Base-by-base conservation (phyloP, 495 filamentous ascomycete species). In the Apiosordaria backusii region DNA sequence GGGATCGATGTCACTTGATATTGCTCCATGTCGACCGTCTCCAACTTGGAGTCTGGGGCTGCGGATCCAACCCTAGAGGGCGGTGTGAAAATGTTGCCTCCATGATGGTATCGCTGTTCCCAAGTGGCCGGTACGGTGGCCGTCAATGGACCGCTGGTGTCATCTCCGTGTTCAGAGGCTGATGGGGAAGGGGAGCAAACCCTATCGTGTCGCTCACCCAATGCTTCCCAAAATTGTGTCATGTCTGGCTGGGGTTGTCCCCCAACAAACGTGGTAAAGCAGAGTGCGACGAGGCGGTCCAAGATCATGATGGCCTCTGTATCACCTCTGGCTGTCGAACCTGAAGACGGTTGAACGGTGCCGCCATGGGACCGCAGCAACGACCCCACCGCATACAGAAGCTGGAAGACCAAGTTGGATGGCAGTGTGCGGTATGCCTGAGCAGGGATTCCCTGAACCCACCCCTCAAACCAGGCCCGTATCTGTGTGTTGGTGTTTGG, bases 311-410 rank as follows among this genome's bases (percentile, higher is more conserved):
- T 35, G 10, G 27, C 26, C 21, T 61, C 52, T 55, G n/a, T 27
- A 54, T 55, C 45, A 23, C 24, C 26, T 26, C 13, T 52, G 4
- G 22, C n/a, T 10, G n/a, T 10, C 23, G 24, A 22, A 50, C 57
- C 45, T 50, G 52, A n/a, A 19, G 50, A 24, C 21, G 58, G 23
- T 54, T 60, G 60, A 24, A 22, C 23, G n/a, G 57, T 22, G 10
- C 21, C 50, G 18, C 19, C 24, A 19, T 24, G 29, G n/a, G 45
- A 25, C 4, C 63, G 75, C 22, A 74, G 65, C n/a, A 81, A 70
- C 68, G 75, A 76, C 52, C 67, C 74, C 21, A 76, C 68, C 35
- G 75, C 75, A 63, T 81, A 74, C n/a, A 80, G 69, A 54, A 82
- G 72, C 62, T 80, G 79, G 7, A 71, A 74, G 18, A 71, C 68